These are phyloP conservation scores for Globisporangium parvum DNA, from an alignment of 352 stramenopile genomes.

Conservation along the genomic window DNA sequence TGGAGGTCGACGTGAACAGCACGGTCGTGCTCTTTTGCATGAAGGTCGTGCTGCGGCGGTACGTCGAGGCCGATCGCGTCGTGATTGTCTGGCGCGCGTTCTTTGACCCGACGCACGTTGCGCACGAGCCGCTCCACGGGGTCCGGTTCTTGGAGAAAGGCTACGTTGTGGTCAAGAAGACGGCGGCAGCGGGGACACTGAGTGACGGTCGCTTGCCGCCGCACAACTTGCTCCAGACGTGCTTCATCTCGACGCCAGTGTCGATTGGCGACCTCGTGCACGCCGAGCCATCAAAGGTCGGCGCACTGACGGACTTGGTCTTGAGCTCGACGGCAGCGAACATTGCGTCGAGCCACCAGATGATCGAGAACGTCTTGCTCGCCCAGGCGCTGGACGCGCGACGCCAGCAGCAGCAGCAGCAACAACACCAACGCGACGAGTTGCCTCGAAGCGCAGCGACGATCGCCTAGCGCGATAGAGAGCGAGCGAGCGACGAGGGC, in stretches of 20 bases:
- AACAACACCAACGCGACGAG: too few relatives aligned
- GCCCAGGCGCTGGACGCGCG: too few relatives aligned
- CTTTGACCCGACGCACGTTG: slow-evolving; percentile 44
- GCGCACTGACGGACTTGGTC: slow-evolving; percentile 35
- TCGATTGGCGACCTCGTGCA: slow-evolving; percentile 20
- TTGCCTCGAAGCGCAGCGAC: too few relatives aligned
- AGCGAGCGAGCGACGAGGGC: too few relatives aligned
- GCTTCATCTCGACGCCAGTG: slow-evolving; percentile 38
- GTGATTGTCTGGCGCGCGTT: slow-evolving; percentile 53
- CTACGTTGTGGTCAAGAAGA: slow-evolving; percentile 45
- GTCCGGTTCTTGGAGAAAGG: slow-evolving; percentile 42
- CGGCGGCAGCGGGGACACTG: slow-evolving; percentile 24
- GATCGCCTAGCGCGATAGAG: too few relatives aligned
- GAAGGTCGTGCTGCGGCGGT: slow-evolving; percentile 55
- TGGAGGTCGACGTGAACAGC: slow-evolving; percentile 49
- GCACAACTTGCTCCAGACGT: slow-evolving; percentile 53
- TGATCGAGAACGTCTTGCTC: slow-evolving; percentile 41
- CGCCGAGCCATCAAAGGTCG: slow-evolving; percentile 19
- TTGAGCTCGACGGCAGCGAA: slow-evolving; percentile 28
- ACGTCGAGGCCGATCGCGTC: slow-evolving; percentile 50
- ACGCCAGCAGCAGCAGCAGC: too few relatives aligned
- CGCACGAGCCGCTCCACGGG: slow-evolving; percentile 25
- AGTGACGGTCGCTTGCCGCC: too few relatives aligned
- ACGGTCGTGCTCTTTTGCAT: slow-evolving; percentile 46
- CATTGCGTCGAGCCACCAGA: slow-evolving; percentile 29